Conservation (phyloP, 371 early-diverging fungal species). For the Batkoa obscura region DNA sequence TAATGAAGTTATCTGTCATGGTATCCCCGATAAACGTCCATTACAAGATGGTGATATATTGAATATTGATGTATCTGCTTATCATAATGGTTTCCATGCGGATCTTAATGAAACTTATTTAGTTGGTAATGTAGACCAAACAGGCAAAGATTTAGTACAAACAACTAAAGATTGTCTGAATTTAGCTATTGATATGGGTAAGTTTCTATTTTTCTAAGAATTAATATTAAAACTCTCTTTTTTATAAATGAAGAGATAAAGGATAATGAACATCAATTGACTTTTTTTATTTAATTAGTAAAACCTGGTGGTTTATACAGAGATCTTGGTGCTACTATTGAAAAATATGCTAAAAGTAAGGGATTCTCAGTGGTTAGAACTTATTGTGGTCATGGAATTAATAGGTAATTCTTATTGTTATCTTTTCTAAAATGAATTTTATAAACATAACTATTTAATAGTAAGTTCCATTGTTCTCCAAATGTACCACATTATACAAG, state of each 20-base stretch:
- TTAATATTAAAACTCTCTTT: not conserved
- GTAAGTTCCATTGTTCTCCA: conserved; percentile 72
- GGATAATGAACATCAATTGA: too few relatives aligned
- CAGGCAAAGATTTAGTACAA: conserved; percentile 47
- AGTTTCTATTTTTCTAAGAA: conserved; percentile 8
- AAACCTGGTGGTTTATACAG: conserved; percentile 83
- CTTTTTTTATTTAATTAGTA: conserved; percentile 18
- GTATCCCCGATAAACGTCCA: conserved; percentile 75
- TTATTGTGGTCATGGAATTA: conserved; percentile 87
- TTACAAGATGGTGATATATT: conserved; percentile 80
- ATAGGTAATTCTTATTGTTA: conserved; percentile 16
- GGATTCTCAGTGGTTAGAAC: conserved; percentile 84
- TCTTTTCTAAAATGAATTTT: too few relatives aligned
- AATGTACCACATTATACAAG: conserved; percentile 83
- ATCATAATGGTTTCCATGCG: conserved; percentile 74
- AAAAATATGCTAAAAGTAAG: conserved; percentile 54
- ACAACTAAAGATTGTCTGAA: conserved; percentile 62
- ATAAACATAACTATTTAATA: not conserved
- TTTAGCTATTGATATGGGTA: conserved; percentile 71
- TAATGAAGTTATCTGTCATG: conserved; percentile 67
- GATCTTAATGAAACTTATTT: conserved; percentile 75
- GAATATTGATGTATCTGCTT: conserved; percentile 81
- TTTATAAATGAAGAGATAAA: too few relatives aligned
- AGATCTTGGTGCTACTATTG: conserved; percentile 78
- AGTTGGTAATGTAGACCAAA: conserved; percentile 68